Base-by-base conservation (phyloP, 306 rosid species). In the Quercus bicolor region DNA sequence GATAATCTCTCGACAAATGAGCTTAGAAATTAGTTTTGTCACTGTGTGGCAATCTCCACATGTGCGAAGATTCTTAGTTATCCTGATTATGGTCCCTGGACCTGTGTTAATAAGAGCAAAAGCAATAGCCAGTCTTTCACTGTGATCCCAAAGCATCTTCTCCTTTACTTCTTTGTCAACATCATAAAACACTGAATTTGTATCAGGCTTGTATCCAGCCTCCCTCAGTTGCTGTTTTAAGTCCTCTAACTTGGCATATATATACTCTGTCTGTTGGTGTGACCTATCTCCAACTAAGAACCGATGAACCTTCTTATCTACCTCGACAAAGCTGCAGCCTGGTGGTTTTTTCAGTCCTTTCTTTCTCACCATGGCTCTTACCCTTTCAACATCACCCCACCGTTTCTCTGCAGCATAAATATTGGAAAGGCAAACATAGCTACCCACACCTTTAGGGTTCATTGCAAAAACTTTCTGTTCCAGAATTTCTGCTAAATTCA, bases 371-470 rank as follows among this genome's bases (percentile, higher is more conserved):
- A 77, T 57, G 68, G 83, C 76, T 78, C 92, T 87, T 80, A 90
- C 79, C 52, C 77, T 85, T 75, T 87, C 88, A 72, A 85, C 91
- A 79, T 82, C 89, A 80, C 84, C 81, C 92, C 95, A 87, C 77
- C 48, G 86, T 85, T 85, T 85, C 81, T 74, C 84, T 26, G 90
- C 83, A 43, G 95, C 91, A 78, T 89, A 89, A 64, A 89, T 77
- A 84, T 91, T 86, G 79, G 96, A 91, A 79, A 87, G 93, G 77
- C 86, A 91, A 83, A 87, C 77, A 82, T 85, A 88, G 52, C 90
- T 79, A 68, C 95, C 84, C 64, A 84, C 90, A 70, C 79, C 79
- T 26, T 81, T 75, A 60, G 91, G 94, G 75, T 83, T 80, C 80
- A 87, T 70, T 83, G 78, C 88, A 69, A 85, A 88, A 78, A 86